Conservation (phyloP, 2,329 filamentous ascomycete genomes). For the Paecilomyces formosus region DNA sequence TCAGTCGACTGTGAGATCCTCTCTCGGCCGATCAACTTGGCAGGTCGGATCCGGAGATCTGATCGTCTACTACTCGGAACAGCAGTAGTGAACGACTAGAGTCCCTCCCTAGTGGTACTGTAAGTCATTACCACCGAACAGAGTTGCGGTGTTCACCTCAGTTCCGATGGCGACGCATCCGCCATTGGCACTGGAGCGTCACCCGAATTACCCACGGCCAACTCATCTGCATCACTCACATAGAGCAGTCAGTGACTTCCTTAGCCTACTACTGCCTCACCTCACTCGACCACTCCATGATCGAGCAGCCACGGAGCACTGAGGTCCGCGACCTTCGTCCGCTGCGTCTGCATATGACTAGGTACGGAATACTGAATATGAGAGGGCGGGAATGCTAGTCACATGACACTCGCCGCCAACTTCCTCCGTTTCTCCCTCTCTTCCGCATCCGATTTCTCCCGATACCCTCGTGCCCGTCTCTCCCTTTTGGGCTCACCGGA, state of each 20-base stretch:
- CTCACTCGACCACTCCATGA: background rate
- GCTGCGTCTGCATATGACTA: no score
- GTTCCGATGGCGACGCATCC: background rate
- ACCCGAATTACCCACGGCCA: background rate
- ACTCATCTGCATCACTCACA: background rate
- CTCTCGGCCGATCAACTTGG: background rate
- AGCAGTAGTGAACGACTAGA: no score
- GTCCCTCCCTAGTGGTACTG: background rate
- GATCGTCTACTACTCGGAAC: no score
- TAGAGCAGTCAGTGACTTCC: no score
- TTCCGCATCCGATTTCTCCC: background rate
- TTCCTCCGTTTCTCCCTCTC: background rate
- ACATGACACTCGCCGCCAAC: background rate
- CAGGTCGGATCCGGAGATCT: background rate
- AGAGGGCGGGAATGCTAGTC: background rate
- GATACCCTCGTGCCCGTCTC: background rate
- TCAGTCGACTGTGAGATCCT: background rate
- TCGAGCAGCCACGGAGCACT: background rate
- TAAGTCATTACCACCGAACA: background rate
- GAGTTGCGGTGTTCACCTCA: background rate
- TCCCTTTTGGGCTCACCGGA: background rate
- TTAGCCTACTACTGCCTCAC: background rate
- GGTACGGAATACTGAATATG: no score
- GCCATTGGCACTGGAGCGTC: background rate
- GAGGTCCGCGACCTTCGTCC: background rate